These are phyloP conservation scores for Aspergillus brasiliensis DNA, from an alignment of 2,329 filamentous ascomycete genomes.

Conservation along the genomic window DNA sequence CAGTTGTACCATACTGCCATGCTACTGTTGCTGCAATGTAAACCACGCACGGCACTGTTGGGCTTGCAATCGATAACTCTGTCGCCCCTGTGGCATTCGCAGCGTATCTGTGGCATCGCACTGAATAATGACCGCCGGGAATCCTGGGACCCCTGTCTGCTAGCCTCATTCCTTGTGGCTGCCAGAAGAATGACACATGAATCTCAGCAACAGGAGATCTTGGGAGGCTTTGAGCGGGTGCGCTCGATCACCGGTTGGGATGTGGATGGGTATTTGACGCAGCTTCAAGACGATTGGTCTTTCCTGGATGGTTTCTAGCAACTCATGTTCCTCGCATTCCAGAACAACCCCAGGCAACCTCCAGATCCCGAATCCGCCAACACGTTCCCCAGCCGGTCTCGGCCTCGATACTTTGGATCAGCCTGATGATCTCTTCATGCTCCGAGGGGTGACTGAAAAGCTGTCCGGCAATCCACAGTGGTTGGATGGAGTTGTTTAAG, in stretches of 20 bases:
- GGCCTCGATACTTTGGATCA: constrained; percentile 53
- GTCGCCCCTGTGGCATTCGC: constrained; percentile 54
- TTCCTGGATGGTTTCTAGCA: constrained; percentile 22
- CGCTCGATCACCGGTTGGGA: constrained; percentile 48
- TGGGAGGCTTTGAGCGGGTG: constrained; percentile 44
- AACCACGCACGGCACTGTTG: constrained; percentile 48
- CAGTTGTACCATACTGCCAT: constrained; percentile 61
- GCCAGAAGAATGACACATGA: constrained; percentile 53
- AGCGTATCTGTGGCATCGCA: constrained; percentile 53
- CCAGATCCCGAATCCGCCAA: constrained; percentile 58
- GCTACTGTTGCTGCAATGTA: constrained; percentile 55
- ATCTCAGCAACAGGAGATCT: constrained; percentile 49
- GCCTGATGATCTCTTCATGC: constrained; percentile 37
- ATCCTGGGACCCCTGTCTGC: constrained; percentile 53
- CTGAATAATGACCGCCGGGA: constrained; percentile 50
- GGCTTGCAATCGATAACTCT: constrained; percentile 35
- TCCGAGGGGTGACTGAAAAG: constrained; percentile 55
- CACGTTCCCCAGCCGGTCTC: constrained; percentile 57
- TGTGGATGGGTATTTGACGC: constrained; percentile 19
- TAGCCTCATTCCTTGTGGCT: constrained; percentile 51
- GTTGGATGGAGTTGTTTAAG: constrained; percentile 61
- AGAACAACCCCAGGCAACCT: constrained; percentile 39
- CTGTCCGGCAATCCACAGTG: constrained; percentile 58
- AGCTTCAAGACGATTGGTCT: constrained; percentile 26
- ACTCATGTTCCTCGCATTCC: constrained; percentile 1